These are phyloP conservation scores for Vanrija sp. DNA, from an alignment of 1,284 basidiomycete species.

Conservation along the genomic window DNA sequence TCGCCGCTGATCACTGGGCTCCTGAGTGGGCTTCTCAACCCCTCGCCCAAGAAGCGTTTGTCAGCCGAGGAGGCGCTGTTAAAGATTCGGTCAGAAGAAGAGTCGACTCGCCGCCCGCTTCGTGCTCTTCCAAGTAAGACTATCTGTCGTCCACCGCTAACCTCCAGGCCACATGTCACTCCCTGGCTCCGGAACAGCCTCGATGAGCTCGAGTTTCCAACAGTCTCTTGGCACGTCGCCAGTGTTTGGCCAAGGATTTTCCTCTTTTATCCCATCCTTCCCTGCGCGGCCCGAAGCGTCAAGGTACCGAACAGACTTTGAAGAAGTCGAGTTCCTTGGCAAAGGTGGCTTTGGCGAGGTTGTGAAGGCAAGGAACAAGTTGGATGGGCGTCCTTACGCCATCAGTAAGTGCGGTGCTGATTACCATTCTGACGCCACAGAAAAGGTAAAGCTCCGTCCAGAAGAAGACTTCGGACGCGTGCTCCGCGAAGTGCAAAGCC, in stretches of 20 bases:
- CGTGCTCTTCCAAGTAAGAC: constrained; percentile 3
- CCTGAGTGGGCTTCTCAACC: constrained; percentile 37
- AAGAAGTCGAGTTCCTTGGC: constrained; percentile 56
- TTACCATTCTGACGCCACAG: constrained; percentile 52
- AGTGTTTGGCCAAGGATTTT: constrained; percentile 16
- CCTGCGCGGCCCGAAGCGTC: constrained; percentile 24
- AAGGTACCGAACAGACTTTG: constrained; percentile 47
- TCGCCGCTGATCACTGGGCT: constrained; percentile 33
- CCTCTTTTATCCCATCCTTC: constrained; percentile 22
- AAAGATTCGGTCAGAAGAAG: constrained; percentile 28
- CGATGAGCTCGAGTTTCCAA: constrained; percentile 6
- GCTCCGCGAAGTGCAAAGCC: constrained; percentile 83
- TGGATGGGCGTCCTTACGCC: constrained; percentile 51
- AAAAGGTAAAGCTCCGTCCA: constrained; percentile 81
- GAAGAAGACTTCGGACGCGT: constrained; percentile 80
- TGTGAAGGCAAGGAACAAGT: constrained; percentile 83
- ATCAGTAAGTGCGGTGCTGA: constrained; percentile 40
- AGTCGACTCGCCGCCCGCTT: constrained; percentile 19
- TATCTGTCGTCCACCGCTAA: not conserved
- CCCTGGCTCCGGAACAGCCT: not conserved
- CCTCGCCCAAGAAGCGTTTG: constrained; percentile 38
- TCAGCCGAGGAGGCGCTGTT: constrained; percentile 40
- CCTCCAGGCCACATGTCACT: not conserved
- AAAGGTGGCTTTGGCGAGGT: constrained; percentile 91
- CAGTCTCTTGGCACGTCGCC: constrained; percentile 31